Evolutionary conservation across 1,284 basidiomycete genomes (phyloP).

Genomic region (Ceratobasidium sp.): DNA sequence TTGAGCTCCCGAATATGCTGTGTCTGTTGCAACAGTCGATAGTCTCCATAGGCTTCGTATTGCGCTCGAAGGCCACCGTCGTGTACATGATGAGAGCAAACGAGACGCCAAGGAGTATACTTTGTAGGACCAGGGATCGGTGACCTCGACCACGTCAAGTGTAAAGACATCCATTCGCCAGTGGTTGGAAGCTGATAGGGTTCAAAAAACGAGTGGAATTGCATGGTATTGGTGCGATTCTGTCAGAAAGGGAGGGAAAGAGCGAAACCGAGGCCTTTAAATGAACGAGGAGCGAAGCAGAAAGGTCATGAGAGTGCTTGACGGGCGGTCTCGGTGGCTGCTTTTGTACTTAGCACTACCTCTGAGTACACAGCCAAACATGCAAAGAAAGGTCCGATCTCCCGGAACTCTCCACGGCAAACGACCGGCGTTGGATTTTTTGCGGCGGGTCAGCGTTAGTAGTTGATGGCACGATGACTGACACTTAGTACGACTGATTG

Average conservation of each 20-base stretch:
- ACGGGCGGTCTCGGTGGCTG: constrained; percentile 17
- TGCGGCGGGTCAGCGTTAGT: constrained; percentile 31
- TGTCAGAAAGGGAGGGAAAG: constrained; percentile 11
- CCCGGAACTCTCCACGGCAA: constrained; percentile 37
- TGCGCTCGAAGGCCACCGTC: constrained; percentile 37
- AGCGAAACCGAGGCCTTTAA: constrained; percentile 32
- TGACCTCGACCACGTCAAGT: constrained; percentile 28
- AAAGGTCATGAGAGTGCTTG: constrained; percentile 16
- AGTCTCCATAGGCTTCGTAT: constrained; percentile 36
- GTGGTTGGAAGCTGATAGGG: constrained; percentile 36
- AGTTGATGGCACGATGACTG: neutral
- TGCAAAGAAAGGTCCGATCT: constrained; percentile 31
- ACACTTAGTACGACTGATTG: neutral
- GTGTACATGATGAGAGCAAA: constrained; percentile 39
- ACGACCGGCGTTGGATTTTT: constrained; percentile 33
- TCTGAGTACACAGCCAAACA: constrained; percentile 38
- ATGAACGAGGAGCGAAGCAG: constrained; percentile 24
- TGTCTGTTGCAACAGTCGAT: constrained; percentile 18
- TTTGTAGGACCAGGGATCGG: constrained; percentile 22
- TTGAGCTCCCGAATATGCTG: constrained; percentile 29
- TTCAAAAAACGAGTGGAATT: constrained; percentile 40
- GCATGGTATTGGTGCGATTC: constrained; percentile 32
- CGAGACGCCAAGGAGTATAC: constrained; percentile 22
- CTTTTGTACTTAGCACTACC: constrained; percentile 28
- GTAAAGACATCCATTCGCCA: constrained; percentile 31